Evolutionary conservation across 495 filamentous ascomycete species (phyloP).

Genomic region (Aspergillus coremiiformis): DNA sequence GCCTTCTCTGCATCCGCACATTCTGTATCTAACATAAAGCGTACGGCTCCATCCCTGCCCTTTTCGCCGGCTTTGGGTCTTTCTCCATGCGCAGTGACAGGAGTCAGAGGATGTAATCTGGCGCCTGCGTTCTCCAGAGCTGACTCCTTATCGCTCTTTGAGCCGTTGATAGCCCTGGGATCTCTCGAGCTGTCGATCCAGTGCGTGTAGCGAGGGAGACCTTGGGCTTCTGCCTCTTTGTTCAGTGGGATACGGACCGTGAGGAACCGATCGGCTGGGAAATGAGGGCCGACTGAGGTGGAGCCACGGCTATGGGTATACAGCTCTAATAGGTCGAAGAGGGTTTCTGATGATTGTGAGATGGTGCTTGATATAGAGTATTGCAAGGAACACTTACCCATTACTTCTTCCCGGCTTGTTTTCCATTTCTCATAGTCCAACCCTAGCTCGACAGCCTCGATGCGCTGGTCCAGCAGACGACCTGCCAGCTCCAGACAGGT

Average conservation of each 20-base stretch:
- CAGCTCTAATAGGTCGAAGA: constrained; percentile 80
- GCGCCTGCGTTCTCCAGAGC: constrained; percentile 6
- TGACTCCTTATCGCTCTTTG: constrained; percentile 19
- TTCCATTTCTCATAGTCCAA: constrained; percentile 48
- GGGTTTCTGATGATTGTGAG: constrained; percentile 52
- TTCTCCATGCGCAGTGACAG: constrained; percentile 37
- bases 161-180: constrained; percentile 18
- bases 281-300: constrained; percentile 64
- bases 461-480: constrained; percentile 48
- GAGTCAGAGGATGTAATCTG: constrained; percentile 26
- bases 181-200: constrained; percentile 18
- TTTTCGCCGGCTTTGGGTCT: constrained; percentile 42
- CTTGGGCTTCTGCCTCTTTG: constrained; percentile 54
- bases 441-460: constrained; percentile 39
- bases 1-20: constrained; percentile 65
- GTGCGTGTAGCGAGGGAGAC: constrained; percentile 47
- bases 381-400: constrained; percentile 40
- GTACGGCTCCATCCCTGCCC: constrained; percentile 67
- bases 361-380: background rate
- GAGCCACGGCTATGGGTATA: constrained; percentile 70
- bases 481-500: constrained; percentile 75
- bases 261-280: constrained; percentile 68
- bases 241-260: constrained; percentile 80
- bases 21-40: constrained; percentile 83
- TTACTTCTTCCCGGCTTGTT: constrained; percentile 59